These are phyloP conservation scores for Cladophialophora immunda DNA, from an alignment of 2,329 filamentous ascomycete species.

Conservation along the genomic window DNA sequence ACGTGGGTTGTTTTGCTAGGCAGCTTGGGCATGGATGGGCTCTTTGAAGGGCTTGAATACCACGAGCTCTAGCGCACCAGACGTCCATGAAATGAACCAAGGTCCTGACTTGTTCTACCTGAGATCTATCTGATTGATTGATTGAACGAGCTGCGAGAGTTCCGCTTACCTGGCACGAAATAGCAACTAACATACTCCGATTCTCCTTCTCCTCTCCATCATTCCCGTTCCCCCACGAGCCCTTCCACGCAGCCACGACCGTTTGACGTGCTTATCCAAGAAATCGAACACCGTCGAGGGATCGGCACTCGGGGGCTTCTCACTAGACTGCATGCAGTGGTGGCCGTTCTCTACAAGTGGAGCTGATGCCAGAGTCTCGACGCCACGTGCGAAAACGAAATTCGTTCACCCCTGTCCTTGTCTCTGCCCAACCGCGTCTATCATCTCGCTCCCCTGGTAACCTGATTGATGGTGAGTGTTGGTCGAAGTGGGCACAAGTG, in stretches of 20 bases:
- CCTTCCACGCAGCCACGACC: not conserved
- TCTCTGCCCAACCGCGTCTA: constrained; percentile 1
- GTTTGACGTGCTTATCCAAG: not conserved
- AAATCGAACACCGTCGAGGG: not conserved
- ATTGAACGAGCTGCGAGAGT: not conserved
- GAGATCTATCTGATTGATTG: not conserved
- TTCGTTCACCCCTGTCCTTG: constrained; percentile 10
- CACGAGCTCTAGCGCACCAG: not conserved
- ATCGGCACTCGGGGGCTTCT: constrained; percentile 8
- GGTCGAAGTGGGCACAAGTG: not conserved
- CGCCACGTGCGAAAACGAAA: constrained; percentile 20
- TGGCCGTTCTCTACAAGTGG: constrained; percentile 1
- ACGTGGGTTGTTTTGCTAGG: not conserved
- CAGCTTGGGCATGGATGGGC: no score
- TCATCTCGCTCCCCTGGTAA: constrained; percentile 23
- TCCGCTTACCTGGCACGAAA: not conserved
- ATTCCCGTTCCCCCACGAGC: not conserved
- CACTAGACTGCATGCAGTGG: not conserved
- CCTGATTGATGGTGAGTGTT: not conserved
- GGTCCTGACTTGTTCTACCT: not conserved
- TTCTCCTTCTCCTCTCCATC: not conserved
- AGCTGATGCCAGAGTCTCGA: constrained; percentile 9
- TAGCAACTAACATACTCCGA: not conserved
- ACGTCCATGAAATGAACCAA: not conserved
- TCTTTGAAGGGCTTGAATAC: not conserved